A percentile compares a stretch with the other conserved stretches of the same genome.
These are phyloP conservation scores for Lachancea thermotolerans DNA, from an alignment of 805 yeast genomes.

Conservation along the genomic window DNA sequence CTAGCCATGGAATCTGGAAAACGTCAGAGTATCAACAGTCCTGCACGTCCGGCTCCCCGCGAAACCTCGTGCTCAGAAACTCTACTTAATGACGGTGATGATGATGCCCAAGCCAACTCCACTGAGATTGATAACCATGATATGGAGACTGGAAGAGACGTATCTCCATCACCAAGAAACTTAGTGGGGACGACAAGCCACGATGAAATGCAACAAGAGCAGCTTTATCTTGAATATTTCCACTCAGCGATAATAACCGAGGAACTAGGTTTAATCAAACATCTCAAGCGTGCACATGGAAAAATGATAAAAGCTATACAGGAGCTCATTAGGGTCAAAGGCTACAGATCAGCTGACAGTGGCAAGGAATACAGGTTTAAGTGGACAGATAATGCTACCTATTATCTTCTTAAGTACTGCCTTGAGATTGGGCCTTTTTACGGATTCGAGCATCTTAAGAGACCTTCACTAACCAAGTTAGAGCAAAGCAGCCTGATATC, in stretches of 20 bases:
- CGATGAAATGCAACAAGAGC: background rate
- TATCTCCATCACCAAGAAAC: background rate
- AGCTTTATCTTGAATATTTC: background rate
- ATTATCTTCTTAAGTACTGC: background rate
- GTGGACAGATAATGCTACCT: background rate
- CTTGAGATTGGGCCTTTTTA: slow-evolving; percentile 3
- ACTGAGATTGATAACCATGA: too few species aligned
- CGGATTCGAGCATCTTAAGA: slow-evolving; percentile 1
- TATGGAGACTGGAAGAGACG: too few species aligned
- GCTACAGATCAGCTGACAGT: slow-evolving; percentile 1
- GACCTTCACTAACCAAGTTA: background rate
- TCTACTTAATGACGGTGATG: too few species aligned
- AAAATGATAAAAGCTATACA: slow-evolving; percentile 1
- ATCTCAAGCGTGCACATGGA: slow-evolving; percentile 1
- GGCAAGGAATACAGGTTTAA: slow-evolving; percentile 2
- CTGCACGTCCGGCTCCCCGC: too few species aligned
- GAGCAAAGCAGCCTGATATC: slow-evolving; percentile 2
- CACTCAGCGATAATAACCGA: background rate
- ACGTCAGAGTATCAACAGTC: too few species aligned
- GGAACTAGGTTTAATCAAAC: background rate
- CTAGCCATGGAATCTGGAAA: too few species aligned
- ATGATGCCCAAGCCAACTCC: too few species aligned
- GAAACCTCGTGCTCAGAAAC: too few species aligned
- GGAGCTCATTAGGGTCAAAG: background rate
- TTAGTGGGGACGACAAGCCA: background rate